A percentile compares a stretch with the other conserved stretches of the same genome.
Conservation (phyloP, 352 stramenopile species). For the Halophytophthora polymorphica region DNA sequence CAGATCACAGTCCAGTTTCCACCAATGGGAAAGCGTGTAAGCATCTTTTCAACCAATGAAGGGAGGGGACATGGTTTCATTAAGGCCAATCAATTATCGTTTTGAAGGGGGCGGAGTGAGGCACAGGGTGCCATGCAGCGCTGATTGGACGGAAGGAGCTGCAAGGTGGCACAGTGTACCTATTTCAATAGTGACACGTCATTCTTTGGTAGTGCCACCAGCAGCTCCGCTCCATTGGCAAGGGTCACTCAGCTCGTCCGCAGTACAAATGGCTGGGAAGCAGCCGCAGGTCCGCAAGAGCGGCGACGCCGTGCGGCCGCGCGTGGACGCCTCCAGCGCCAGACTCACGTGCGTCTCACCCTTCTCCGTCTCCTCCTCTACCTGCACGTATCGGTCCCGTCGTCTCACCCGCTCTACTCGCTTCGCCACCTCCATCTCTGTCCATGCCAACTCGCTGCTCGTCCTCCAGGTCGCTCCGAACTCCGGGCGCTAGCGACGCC, state of each 20-base stretch:
- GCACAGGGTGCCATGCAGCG: too few relatives aligned
- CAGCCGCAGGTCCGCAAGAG: conserved; percentile 14
- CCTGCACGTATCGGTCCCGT: background rate
- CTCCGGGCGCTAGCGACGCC: conserved; percentile 25
- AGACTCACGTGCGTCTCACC: conserved; percentile 54
- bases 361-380: background rate
- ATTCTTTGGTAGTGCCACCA: conserved; percentile 9
- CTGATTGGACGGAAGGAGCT: too few relatives aligned
- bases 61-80: too few relatives aligned
- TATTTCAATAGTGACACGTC: too few relatives aligned
- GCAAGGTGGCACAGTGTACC: too few relatives aligned
- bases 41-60: conserved; percentile 20
- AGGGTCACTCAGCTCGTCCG: background rate
- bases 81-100: too few relatives aligned
- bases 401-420: background rate
- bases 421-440: conserved; percentile 2
- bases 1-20: too few relatives aligned
- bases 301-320: conserved; percentile 53
- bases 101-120: too few relatives aligned
- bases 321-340: conserved; percentile 64
- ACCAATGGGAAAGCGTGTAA: too few relatives aligned
- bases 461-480: conserved; percentile 52
- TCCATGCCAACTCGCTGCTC: background rate
- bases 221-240: conserved; percentile 2
- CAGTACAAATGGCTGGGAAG: conserved; percentile 34